Conservation (phyloP, 176 grass and related monocot genomes). For the Olyra latifolia region DNA sequence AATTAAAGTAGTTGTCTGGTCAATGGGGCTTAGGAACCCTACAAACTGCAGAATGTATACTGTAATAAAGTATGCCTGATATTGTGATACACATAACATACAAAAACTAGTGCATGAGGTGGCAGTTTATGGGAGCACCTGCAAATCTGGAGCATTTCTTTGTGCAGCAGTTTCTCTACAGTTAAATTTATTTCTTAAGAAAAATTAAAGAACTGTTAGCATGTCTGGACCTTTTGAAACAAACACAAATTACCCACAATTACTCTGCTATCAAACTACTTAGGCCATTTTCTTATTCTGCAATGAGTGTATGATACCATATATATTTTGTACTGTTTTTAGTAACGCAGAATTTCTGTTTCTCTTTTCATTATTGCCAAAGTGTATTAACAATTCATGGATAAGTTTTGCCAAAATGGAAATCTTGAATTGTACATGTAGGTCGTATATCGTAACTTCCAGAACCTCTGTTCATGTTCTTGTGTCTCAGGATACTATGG, state of each 20-base stretch:
- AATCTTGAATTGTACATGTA: conserved; percentile 5
- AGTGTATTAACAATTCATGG: not conserved
- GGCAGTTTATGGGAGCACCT: not conserved
- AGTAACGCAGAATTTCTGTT: not conserved
- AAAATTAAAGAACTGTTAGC: not conserved
- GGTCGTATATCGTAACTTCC: not conserved
- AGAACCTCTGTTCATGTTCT: conserved; percentile 4
- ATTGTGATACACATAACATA: not conserved
- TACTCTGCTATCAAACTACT: not conserved
- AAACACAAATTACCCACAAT: not conserved
- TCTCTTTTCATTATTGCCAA: not conserved
- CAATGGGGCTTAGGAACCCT: not conserved
- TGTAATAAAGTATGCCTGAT: not conserved
- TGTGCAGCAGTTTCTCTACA: not conserved
- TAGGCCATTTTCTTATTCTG: not conserved
- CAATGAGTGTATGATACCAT: not conserved
- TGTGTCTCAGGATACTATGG: conserved; percentile 15
- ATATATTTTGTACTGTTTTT: not conserved
- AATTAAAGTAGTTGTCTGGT: not conserved
- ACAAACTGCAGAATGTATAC: not conserved
- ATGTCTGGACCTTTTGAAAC: not conserved
- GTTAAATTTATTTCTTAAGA: not conserved
- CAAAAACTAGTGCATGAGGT: not conserved
- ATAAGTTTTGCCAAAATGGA: not conserved
- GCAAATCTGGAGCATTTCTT: conserved; percentile 4